Conservation (phyloP, 257 asterid species). For the Henckelia pumila region DNA sequence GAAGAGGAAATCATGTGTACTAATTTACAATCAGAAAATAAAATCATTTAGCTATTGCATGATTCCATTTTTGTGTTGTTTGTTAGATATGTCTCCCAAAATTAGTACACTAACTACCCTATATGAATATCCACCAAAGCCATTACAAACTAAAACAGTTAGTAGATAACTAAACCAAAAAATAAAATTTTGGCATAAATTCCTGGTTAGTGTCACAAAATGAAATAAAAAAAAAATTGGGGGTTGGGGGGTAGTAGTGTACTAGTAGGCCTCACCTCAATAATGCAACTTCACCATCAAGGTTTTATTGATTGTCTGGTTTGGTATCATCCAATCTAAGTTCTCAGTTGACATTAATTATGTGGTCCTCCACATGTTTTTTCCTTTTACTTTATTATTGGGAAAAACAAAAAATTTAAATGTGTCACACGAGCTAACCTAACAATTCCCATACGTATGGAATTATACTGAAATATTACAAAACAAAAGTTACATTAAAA, state of each 20-base stretch:
- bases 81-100: background rate
- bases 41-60: too few relatives aligned
- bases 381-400: background rate
- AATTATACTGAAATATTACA: background rate
- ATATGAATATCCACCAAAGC: background rate
- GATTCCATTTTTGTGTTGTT: background rate
- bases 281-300: conserved; percentile 32
- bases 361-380: conserved; percentile 37
- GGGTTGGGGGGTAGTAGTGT: too few relatives aligned
- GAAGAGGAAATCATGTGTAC: too few relatives aligned
- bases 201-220: background rate
- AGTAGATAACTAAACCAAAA: background rate
- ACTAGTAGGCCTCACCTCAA: conserved; percentile 19
- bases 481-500: too few relatives aligned
- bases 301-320: conserved; percentile 26
- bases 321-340: conserved; percentile 17
- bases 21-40: too few relatives aligned
- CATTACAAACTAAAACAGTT: background rate
- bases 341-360: conserved; percentile 35
- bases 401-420: background rate
- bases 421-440: background rate
- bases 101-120: background rate
- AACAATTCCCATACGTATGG: background rate
- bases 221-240: background rate
- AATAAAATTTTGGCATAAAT: too few relatives aligned